A percentile compares a stretch with the other conserved stretches of the same genome.
These are phyloP conservation scores for Symbiotaphrina buchneri DNA, from an alignment of 495 filamentous ascomycete species.

Conservation along the genomic window DNA sequence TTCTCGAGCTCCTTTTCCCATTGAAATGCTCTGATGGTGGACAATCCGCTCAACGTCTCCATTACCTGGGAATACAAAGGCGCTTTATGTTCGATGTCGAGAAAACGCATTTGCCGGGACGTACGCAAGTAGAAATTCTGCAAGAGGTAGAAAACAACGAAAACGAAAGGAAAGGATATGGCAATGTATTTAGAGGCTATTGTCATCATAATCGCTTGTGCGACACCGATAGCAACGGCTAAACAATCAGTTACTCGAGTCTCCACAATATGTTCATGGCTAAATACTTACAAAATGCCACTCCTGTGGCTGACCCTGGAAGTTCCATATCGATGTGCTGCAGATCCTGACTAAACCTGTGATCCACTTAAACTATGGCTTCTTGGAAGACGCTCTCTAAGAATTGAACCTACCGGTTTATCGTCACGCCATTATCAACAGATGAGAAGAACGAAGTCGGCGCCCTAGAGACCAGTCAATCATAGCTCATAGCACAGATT, in stretches of 20 bases:
- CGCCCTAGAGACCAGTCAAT: background rate
- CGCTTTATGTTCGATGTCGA: background rate
- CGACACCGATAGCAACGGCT: background rate
- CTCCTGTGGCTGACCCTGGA: too few species aligned
- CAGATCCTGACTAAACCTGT: too few species aligned
- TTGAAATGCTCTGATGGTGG: slow-evolving; percentile 19
- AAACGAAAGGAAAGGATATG: background rate
- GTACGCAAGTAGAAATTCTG: slow-evolving; percentile 1
- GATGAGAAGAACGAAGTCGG: too few species aligned
- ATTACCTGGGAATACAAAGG: slow-evolving; percentile 15
- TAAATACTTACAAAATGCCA: too few species aligned
- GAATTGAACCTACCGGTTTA: too few species aligned
- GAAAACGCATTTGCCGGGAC: slow-evolving; percentile 1
- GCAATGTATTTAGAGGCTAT: background rate
- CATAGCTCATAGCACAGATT: background rate
- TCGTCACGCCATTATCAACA: too few species aligned
- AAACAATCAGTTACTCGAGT: too few species aligned
- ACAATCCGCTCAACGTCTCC: slow-evolving; percentile 16
- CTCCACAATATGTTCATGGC: too few species aligned
- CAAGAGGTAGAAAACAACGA: background rate
- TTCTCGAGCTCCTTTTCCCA: too few species aligned
- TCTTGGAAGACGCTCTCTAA: too few species aligned
- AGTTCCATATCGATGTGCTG: too few species aligned
- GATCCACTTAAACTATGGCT: too few species aligned
- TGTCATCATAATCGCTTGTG: background rate